phyloP scores from a whole-genome alignment of 2,329 filamentous ascomycete genomes.

The Aspergillus chevalieri region DNA sequence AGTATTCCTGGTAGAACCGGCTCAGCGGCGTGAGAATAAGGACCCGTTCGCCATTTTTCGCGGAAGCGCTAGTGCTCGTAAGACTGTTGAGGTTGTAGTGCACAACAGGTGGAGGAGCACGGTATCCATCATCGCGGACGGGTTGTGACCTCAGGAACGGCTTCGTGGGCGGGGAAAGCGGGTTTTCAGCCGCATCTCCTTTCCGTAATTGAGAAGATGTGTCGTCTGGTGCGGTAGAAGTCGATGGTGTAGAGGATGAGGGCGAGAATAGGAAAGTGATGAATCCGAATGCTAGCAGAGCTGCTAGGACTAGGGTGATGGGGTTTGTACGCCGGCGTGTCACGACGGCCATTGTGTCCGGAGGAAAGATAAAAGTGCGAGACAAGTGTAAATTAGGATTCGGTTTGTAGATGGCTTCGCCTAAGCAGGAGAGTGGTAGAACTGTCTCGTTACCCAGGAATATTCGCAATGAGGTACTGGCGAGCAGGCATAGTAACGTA shows the following conservation, averaged over 20 bases:
- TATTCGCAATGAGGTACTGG: conserved; percentile 1
- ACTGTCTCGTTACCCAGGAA: conserved; percentile 9
- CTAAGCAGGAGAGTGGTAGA: neutral
- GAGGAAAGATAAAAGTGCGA: neutral
- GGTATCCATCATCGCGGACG: conserved; percentile 40
- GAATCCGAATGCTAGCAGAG: conserved; percentile 65
- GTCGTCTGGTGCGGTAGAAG: conserved; percentile 30
- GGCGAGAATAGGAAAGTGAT: conserved; percentile 47
- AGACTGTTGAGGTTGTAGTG: conserved; percentile 95
- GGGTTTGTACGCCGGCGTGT: conserved; percentile 72
- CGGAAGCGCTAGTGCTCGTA: conserved; percentile 69
- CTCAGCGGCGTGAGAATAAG: conserved; percentile 90
- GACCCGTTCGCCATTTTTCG: conserved; percentile 74
- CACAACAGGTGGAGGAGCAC: conserved; percentile 71
- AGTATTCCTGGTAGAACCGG: conserved; percentile 89
- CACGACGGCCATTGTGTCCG: conserved; percentile 49
- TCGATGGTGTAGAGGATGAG: conserved; percentile 42
- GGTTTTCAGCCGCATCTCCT: conserved; percentile 58
- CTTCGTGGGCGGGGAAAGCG: conserved; percentile 66
- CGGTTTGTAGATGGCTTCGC: neutral
- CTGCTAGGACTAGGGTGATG: conserved; percentile 66
- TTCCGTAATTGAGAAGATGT: conserved; percentile 45
- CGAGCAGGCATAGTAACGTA: conserved; percentile 6
- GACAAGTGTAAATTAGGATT: neutral
- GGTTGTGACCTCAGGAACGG: conserved; percentile 64